Conservation (phyloP, 2,329 filamentous ascomycete genomes). For the Cercospora sp. region DNA sequence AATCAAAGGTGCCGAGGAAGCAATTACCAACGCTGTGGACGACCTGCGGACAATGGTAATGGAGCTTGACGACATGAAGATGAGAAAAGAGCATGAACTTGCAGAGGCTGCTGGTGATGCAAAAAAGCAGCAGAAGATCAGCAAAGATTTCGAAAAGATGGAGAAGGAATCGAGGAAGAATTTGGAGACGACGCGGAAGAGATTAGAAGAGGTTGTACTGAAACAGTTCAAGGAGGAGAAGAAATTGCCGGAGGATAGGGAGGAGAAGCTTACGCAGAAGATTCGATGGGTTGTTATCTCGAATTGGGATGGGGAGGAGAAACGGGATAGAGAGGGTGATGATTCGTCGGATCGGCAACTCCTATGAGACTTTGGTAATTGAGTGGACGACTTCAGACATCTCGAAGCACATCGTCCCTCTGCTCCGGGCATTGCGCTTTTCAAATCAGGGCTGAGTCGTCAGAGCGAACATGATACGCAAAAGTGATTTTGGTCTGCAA, state of each 20-base stretch:
- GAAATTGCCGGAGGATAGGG: slow-evolving; percentile 11
- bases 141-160: slow-evolving; percentile 15
- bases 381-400: too few species aligned
- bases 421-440: too few species aligned
- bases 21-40: slow-evolving; percentile 19
- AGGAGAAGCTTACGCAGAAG: slow-evolving; percentile 31
- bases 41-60: slow-evolving; percentile 18
- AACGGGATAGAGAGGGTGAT: too few species aligned
- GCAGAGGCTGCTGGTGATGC: not conserved
- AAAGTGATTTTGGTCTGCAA: too few species aligned
- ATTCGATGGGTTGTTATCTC: slow-evolving; percentile 33
- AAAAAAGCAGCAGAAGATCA: slow-evolving; percentile 11
- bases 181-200: slow-evolving; percentile 13
- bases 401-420: too few species aligned
- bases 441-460: too few species aligned
- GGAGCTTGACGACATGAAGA: slow-evolving; percentile 20
- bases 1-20: slow-evolving; percentile 6
- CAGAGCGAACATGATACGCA: too few species aligned
- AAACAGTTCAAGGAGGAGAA: slow-evolving; percentile 12
- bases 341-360: not conserved
- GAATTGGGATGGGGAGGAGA: slow-evolving; percentile 20
- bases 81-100: slow-evolving; percentile 10
- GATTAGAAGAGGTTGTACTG: slow-evolving; percentile 19
- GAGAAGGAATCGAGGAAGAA: slow-evolving; percentile 16
- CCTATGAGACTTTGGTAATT: too few species aligned